Evolutionary conservation across 2,329 filamentous ascomycete species (phyloP).

Genomic region (Elsinoe ampelina): DNA sequence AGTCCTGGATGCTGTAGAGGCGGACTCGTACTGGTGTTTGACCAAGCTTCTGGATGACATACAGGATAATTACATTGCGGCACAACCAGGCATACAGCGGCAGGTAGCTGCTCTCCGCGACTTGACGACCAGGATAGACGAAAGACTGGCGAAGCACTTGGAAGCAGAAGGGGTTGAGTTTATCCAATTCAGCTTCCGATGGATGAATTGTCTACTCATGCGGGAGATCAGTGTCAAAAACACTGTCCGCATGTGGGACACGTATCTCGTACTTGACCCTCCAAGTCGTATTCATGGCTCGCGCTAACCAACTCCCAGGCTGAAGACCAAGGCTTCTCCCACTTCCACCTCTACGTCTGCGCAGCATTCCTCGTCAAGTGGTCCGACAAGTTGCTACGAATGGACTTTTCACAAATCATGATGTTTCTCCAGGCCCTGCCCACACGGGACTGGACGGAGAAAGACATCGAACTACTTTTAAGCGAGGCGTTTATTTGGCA

Average conservation of each 20-base stretch:
- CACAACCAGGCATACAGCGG: conserved; percentile 90
- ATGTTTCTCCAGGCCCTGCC: conserved; percentile 97
- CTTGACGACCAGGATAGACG: conserved; percentile 82
- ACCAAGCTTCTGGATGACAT: conserved; percentile 98
- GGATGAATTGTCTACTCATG: conserved; percentile 99
- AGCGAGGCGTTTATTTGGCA: conserved; percentile 99
- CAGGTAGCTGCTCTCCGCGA: conserved; percentile 85
- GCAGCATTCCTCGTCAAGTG: conserved; percentile 97
- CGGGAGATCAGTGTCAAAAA: conserved; percentile 93
- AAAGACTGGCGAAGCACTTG: conserved; percentile 72
- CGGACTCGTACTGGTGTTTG: conserved; percentile 96
- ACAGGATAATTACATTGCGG: conserved; percentile 97
- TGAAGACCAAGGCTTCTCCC: conserved; percentile 96
- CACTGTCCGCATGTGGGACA: conserved; percentile 99
- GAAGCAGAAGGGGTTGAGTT: conserved; percentile 91
- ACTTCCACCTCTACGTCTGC: conserved; percentile 97
- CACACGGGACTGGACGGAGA: conserved; percentile 90
- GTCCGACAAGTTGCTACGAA: conserved; percentile 87
- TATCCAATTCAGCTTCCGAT: conserved; percentile 97
- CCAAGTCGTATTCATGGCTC: not conserved
- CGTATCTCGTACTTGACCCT: conserved; percentile 69
- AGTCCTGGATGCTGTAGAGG: conserved; percentile 92
- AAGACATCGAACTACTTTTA: conserved; percentile 89
- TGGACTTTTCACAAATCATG: conserved; percentile 99
- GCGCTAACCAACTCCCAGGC: conserved; percentile 47